A percentile compares a stretch with the other conserved stretches of the same genome.
phyloP scores from a whole-genome alignment of 1,284 basidiomycete species.

The Ustilago trichophora region DNA sequence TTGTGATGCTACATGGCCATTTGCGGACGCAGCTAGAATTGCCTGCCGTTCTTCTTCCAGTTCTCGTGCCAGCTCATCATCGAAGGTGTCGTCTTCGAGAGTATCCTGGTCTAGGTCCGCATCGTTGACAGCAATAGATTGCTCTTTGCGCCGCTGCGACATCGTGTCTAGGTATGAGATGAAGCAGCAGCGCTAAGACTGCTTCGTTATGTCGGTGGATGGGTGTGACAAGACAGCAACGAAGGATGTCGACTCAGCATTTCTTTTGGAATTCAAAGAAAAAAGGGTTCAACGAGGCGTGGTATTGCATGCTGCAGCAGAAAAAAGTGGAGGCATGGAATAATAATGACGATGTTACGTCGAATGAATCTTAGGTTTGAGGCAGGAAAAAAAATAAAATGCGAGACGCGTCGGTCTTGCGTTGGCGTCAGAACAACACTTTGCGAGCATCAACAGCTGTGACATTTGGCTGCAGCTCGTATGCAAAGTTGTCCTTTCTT shows the following conservation, averaged over 20 bases:
- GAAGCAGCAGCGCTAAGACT: too few relatives aligned
- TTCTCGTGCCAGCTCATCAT: slow-evolving; percentile 25
- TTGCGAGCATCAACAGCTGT: too few relatives aligned
- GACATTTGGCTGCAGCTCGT: too few relatives aligned
- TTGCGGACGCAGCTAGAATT: slow-evolving; percentile 17
- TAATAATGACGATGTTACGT: not conserved
- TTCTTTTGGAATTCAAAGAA: too few relatives aligned
- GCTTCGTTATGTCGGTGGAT: not conserved
- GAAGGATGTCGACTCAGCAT: slow-evolving; percentile 15
- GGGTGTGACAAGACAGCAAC: not conserved
- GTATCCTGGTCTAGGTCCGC: not conserved
- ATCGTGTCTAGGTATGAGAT: too few relatives aligned
- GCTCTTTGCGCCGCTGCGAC: slow-evolving; percentile 3
- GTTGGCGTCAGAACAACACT: slow-evolving; percentile 15
- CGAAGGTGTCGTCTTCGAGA: slow-evolving; percentile 2
- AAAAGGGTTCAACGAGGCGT: slow-evolving; percentile 9
- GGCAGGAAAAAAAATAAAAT: too few relatives aligned
- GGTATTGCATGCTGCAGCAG: not conserved
- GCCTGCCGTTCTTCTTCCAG: slow-evolving; percentile 30
- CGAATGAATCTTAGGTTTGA: not conserved
- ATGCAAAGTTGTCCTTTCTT: too few relatives aligned
- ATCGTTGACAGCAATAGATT: not conserved
- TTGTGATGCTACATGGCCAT: not conserved
- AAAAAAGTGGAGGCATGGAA: slow-evolving; percentile 37
- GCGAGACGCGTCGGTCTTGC: slow-evolving; percentile 18